Conservation (phyloP, 2,329 filamentous ascomycete genomes). For the Mariannaea elegans region DNA sequence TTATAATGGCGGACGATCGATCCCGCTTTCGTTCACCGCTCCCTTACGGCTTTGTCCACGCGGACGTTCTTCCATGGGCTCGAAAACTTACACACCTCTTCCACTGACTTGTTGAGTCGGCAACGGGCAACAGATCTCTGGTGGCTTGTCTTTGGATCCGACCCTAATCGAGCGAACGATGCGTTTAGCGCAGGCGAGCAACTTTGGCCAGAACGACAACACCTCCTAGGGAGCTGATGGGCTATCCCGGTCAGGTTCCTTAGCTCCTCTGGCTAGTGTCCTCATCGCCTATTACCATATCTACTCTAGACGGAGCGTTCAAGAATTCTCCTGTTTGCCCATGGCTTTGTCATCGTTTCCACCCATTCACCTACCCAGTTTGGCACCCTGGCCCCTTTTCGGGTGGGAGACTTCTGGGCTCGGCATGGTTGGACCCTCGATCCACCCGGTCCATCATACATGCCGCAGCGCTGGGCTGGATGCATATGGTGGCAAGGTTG, state of each 20-base stretch:
- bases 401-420: conserved; percentile 10
- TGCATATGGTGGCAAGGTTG: conserved; percentile 23
- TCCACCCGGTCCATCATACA: conserved; percentile 26
- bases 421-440: conserved; percentile 21
- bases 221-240: conserved; percentile 3
- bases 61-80: conserved; percentile 10
- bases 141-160: conserved; percentile 22
- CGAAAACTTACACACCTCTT: conserved; percentile 23
- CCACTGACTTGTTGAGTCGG: conserved; percentile 17
- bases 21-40: conserved; percentile 36
- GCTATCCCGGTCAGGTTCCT: conserved; percentile 9
- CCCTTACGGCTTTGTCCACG: conserved; percentile 15
- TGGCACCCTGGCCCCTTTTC: not conserved
- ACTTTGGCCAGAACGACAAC: not conserved
- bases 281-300: not conserved
- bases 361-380: not conserved
- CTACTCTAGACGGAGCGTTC: no score
- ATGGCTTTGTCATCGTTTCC: conserved; percentile 9
- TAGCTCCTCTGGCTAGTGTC: conserved; percentile 9
- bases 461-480: conserved; percentile 11
- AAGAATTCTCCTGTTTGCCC: not conserved
- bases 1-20: conserved; percentile 31
- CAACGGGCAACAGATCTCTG: conserved; percentile 18
- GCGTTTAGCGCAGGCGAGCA: conserved; percentile 16
- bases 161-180: conserved; percentile 22